Evolutionary conservation across 306 rosid species (phyloP).

Genomic region (Quercus wislizeni): DNA sequence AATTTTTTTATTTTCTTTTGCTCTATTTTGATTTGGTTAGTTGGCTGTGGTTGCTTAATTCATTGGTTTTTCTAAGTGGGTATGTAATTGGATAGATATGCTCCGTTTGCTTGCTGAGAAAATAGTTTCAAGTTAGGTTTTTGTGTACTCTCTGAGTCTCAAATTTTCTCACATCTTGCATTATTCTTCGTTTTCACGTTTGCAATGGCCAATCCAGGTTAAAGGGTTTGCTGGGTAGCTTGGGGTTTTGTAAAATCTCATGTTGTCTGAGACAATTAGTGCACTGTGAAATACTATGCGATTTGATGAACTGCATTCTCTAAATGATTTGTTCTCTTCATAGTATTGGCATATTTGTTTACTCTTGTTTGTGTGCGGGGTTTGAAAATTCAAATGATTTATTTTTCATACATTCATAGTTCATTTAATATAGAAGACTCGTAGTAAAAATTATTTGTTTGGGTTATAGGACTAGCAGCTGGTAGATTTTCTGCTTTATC

Average conservation of each 20-base stretch:
- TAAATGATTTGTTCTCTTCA: not conserved
- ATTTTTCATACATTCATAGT: not conserved
- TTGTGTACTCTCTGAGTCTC: not conserved
- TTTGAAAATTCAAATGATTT: not conserved
- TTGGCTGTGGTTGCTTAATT: conserved; percentile 17
- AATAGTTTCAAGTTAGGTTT: conserved; percentile 16
- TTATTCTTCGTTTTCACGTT: conserved; percentile 17
- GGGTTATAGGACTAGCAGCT: not conserved
- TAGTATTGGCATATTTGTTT: not conserved
- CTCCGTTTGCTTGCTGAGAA: conserved; percentile 19
- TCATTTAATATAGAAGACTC: not conserved
- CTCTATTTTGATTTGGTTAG: conserved; percentile 12
- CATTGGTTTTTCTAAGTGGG: conserved; percentile 15
- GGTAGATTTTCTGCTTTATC: not conserved
- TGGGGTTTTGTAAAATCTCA: too few species aligned
- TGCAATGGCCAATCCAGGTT: not conserved
- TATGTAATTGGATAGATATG: not conserved
- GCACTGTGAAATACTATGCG: not conserved
- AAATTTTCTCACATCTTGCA: not conserved
- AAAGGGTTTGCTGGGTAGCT: not conserved
- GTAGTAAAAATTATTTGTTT: not conserved
- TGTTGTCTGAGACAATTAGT: not conserved
- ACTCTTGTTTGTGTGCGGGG: not conserved
- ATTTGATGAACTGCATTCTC: not conserved
- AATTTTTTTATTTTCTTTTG: not conserved